Evolutionary conservation across 805 yeast genomes (phyloP), one percentile per base, ranked within the genome.

Genomic region (Pichia cabralensis): DNA sequence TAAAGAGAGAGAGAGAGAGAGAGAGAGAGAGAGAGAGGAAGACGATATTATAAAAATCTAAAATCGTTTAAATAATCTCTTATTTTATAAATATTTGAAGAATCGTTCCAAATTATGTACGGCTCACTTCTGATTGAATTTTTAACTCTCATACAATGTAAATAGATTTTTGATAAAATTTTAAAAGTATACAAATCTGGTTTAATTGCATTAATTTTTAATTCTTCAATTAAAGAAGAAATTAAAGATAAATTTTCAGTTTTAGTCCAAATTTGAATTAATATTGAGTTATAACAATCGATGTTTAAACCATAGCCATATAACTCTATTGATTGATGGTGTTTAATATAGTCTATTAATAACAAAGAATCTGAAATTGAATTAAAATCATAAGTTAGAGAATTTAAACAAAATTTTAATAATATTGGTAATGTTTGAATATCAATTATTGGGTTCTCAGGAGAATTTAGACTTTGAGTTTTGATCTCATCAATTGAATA

Each of bases 291-390:
- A 42, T 57, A 58, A 10, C 53, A 49, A 21, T 51, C 51, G 8
- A 47, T 49, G 27, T 52, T 48, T 34, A 57, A 43, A 2, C 58
- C 59, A 29, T 44, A 50, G 17, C 54, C 52, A 36, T 53, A 57
- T n/a, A 56, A 42, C 15, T 43, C 49, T 5, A 56, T 52, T 6
- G 52, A 45, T 11, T 42, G 40, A 33, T 55, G 53, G 3, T 41
- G 38, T 38, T 54, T 53, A 14, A 54, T 52, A 22, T 37, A 41
- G 18, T 49, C 43, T 14, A 52, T 37, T 1, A 53, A 11, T 1
- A 37, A 27, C 10, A 45, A 16, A 0, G 58, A 44, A 22, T 49
- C 54, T 35, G 45, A 50, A n/a, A 50, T 34, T 2, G 52, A 38
- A 31, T 54, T 43, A 28, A 58, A 58, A 30, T 53, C 58, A 38